Evolutionary conservation across 345 rosid species (phyloP).

Genomic region (Camelina hispida): DNA sequence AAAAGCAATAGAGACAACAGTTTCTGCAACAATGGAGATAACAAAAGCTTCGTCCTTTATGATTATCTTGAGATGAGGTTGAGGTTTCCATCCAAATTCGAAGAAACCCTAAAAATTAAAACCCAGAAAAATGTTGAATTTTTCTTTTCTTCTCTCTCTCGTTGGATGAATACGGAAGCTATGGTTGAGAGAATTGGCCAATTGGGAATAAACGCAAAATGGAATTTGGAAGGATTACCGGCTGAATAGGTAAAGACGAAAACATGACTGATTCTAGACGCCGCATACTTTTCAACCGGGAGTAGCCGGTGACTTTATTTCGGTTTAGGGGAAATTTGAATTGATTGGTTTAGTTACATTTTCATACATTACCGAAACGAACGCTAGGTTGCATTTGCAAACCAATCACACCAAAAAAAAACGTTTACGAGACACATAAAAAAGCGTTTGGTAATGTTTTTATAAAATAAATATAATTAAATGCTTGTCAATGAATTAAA

Average conservation of each 20-base stretch:
- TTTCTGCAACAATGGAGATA: slow-evolving; percentile 7
- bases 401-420: slow-evolving; percentile 3
- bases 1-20: slow-evolving; percentile 4
- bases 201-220: slow-evolving; percentile 1
- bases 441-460: too few relatives aligned
- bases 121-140: slow-evolving; percentile 30
- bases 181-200: slow-evolving; percentile 4
- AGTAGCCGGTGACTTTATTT: slow-evolving; percentile 34
- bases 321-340: neutral
- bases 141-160: slow-evolving; percentile 3
- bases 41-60: neutral
- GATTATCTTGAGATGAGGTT: neutral
- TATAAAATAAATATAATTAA: neutral
- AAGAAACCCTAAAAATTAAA: slow-evolving; percentile 31
- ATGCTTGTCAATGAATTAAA: neutral
- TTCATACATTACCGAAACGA: neutral
- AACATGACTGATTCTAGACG: slow-evolving; percentile 23
- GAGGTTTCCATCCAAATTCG: slow-evolving; percentile 32
- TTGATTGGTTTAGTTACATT: neutral
- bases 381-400: neutral
- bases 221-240: slow-evolving; percentile 32
- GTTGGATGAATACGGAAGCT: slow-evolving; percentile 13
- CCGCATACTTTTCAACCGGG: slow-evolving; percentile 27
- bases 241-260: slow-evolving; percentile 38
- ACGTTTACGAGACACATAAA: too few relatives aligned